These are phyloP conservation scores for Solanum rostratum DNA, from an alignment of 257 asterid species.

Conservation along the genomic window DNA sequence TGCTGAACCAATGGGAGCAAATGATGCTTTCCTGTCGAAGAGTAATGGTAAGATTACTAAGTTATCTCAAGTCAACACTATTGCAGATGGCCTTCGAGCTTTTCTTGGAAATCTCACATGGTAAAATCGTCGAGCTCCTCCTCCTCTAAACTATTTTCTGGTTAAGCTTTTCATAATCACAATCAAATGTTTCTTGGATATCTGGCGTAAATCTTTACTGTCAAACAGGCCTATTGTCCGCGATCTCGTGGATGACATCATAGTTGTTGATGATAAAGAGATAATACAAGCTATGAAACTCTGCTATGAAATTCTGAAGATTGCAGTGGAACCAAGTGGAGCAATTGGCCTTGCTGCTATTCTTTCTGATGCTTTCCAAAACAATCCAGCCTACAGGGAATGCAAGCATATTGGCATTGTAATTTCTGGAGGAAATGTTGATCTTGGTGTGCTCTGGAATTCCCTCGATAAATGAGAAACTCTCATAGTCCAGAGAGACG, in stretches of 20 bases:
- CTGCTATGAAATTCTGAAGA: conserved; percentile 71
- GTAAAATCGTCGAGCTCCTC: conserved; percentile 18
- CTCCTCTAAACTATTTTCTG: background rate
- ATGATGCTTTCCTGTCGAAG: conserved; percentile 73
- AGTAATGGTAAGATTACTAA: conserved; percentile 51
- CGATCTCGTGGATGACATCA: conserved; percentile 74
- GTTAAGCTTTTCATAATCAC: background rate
- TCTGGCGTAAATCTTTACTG: background rate
- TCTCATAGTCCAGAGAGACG: background rate
- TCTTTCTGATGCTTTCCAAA: conserved; percentile 45
- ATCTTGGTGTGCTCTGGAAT: conserved; percentile 73
- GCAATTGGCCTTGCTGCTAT: conserved; percentile 91
- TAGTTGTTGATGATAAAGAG: conserved; percentile 61
- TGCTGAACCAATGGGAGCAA: conserved; percentile 90
- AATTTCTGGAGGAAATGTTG: conserved; percentile 84
- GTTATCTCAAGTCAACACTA: conserved; percentile 57
- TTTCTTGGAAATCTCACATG: conserved; percentile 80
- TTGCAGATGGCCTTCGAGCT: conserved; percentile 91
- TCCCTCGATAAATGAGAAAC: conserved; percentile 23
- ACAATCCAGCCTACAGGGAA: conserved; percentile 35
- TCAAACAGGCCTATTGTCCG: conserved; percentile 73
- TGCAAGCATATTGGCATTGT: conserved; percentile 52
- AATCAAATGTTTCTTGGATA: background rate
- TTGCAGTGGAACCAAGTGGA: conserved; percentile 89
- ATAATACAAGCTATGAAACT: conserved; percentile 64